phyloP scores from a whole-genome alignment of 2,329 filamentous ascomycete genomes.

The Neofusicoccum laricinum region DNA sequence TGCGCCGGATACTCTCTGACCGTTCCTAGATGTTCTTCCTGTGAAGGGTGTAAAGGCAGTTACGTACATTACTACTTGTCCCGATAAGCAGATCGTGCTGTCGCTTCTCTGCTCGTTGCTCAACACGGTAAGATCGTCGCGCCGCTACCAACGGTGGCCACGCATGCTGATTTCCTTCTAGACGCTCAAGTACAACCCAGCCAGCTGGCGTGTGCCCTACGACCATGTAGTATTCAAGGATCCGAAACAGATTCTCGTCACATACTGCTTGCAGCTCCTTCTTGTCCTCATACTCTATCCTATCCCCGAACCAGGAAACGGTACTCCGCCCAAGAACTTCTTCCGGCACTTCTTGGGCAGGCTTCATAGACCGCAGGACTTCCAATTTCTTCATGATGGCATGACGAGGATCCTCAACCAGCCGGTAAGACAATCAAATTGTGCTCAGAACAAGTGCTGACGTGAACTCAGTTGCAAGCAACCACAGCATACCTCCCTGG shows the following conservation, averaged over 20 bases:
- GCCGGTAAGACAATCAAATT: constrained; percentile 49
- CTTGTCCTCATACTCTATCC: constrained; percentile 82
- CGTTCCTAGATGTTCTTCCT: constrained; percentile 59
- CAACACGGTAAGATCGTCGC: constrained; percentile 70
- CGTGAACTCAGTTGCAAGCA: constrained; percentile 62
- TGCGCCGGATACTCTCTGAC: constrained; percentile 19
- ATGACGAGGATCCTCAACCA: constrained; percentile 92
- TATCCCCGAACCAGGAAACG: constrained; percentile 71
- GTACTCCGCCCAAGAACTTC: constrained; percentile 74
- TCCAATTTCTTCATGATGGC: constrained; percentile 94
- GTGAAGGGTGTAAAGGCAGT: constrained; percentile 79
- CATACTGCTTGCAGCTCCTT: constrained; percentile 88
- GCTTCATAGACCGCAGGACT: constrained; percentile 89
- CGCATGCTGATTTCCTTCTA: constrained; percentile 35
- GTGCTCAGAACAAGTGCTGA: not conserved
- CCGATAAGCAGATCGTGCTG: constrained; percentile 87
- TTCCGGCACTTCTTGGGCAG: constrained; percentile 91
- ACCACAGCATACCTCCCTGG: constrained; percentile 86
- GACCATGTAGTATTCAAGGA: constrained; percentile 91
- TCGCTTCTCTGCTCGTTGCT: constrained; percentile 88
- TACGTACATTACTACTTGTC: constrained; percentile 82
- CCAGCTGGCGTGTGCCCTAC: constrained; percentile 90
- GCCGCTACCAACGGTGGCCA: not conserved
- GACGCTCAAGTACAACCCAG: constrained; percentile 94
- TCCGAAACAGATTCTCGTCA: constrained; percentile 83